Conservation (phyloP, 1,284 basidiomycete species). For the Cutaneotrichosporon arboriforme region DNA sequence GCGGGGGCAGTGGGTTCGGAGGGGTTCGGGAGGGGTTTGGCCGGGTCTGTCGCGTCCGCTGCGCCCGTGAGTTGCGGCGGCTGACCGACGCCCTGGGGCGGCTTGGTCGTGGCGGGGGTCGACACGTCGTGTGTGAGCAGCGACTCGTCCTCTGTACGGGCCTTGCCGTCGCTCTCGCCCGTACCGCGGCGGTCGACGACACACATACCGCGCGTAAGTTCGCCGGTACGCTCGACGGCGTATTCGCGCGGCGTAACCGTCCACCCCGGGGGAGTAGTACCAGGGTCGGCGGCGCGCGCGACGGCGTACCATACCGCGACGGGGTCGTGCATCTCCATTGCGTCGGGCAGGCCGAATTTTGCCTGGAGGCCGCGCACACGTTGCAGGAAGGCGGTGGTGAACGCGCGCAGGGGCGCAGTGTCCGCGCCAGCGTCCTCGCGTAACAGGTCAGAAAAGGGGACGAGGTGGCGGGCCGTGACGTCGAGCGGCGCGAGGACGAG, state of each 20-base stretch:
- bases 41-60: no score
- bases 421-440: slow-evolving; percentile 41
- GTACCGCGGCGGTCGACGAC: slow-evolving; percentile 47
- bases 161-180: slow-evolving; percentile 24
- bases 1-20: background rate
- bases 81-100: background rate
- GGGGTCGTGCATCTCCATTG: slow-evolving; percentile 63
- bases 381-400: slow-evolving; percentile 72
- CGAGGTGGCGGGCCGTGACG: slow-evolving; percentile 69
- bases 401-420: slow-evolving; percentile 54
- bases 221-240: slow-evolving; percentile 47
- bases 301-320: slow-evolving; percentile 50
- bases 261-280: slow-evolving; percentile 35
- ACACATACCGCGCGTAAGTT: slow-evolving; percentile 50
- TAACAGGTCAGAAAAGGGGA: slow-evolving; percentile 64
- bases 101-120: background rate
- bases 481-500: slow-evolving; percentile 73
- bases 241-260: slow-evolving; percentile 36
- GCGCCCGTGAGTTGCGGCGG: background rate
- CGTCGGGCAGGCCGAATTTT: slow-evolving; percentile 68
- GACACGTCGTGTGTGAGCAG: slow-evolving; percentile 5
- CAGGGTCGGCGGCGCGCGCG: background rate
- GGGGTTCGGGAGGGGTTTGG: no score
- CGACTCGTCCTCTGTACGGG: slow-evolving; percentile 31
- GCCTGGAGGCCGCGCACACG: slow-evolving; percentile 60